Conservation (phyloP, 768 basidiomycete genomes). For the Pholiota molesta region DNA sequence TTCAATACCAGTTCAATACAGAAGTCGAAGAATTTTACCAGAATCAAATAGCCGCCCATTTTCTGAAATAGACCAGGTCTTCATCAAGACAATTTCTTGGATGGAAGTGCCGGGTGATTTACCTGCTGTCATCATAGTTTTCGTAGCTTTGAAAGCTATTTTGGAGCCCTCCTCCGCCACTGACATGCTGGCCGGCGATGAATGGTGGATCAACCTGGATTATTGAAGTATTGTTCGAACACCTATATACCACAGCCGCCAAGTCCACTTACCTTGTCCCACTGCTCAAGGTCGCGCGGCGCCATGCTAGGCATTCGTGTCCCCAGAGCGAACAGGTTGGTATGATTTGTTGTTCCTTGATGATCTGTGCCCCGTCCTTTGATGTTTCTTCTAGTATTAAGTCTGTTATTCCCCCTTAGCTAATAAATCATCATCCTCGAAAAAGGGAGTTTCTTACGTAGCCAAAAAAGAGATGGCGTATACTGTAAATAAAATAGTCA, state of each 20-base stretch:
- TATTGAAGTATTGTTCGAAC: neutral
- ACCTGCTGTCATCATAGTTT: neutral
- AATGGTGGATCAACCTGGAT: slow-evolving; percentile 14
- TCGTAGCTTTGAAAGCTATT: neutral
- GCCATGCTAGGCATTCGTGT: slow-evolving; percentile 47
- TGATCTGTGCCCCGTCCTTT: slow-evolving; percentile 59
- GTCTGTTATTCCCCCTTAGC: slow-evolving; percentile 33
- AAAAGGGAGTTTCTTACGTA: slow-evolving; percentile 43
- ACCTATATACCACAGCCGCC: neutral
- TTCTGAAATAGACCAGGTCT: neutral
- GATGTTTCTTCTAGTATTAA: slow-evolving; percentile 61
- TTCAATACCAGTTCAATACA: too few species aligned
- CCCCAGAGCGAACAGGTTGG: slow-evolving; percentile 54
- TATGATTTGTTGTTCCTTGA: slow-evolving; percentile 43
- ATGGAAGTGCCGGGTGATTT: neutral
- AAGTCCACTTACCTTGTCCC: slow-evolving; percentile 31
- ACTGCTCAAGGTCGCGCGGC: slow-evolving; percentile 34
- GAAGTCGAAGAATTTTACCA: neutral
- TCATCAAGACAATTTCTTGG: too few species aligned
- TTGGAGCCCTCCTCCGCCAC: neutral
- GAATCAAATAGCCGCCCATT: neutral
- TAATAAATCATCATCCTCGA: slow-evolving; percentile 1
- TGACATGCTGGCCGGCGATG: neutral
- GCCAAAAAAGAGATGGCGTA: slow-evolving; percentile 67
- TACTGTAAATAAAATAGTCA: slow-evolving; percentile 35